phyloP scores from a whole-genome alignment of 768 basidiomycete genomes.

The Lactarius indigo region DNA sequence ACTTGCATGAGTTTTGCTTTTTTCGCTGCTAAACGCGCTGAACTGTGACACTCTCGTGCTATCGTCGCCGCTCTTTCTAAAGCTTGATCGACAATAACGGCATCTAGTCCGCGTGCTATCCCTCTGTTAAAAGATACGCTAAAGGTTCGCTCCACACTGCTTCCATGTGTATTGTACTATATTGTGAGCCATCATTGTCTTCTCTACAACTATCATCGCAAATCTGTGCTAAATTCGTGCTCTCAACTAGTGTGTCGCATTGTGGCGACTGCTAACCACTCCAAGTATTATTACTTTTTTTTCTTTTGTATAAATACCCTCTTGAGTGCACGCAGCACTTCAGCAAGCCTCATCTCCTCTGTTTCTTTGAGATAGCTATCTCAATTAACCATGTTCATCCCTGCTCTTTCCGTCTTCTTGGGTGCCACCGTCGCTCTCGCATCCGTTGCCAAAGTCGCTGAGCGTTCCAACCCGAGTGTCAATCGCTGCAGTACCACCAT shows the following conservation, averaged over 20 bases:
- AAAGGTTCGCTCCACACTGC: not conserved
- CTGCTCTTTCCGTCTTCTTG: slow-evolving; percentile 32
- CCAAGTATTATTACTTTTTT: not conserved
- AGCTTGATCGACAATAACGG: not conserved
- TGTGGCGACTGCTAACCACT: not conserved
- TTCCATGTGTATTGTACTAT: not conserved
- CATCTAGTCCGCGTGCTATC: not conserved
- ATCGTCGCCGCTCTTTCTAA: not conserved
- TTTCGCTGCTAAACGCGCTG: too few relatives aligned
- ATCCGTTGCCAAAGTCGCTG: slow-evolving; percentile 21
- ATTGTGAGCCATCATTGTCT: not conserved
- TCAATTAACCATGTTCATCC: slow-evolving; percentile 13
- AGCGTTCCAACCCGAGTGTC: slow-evolving; percentile 24
- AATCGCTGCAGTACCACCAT: slow-evolving; percentile 25
- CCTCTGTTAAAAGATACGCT: not conserved
- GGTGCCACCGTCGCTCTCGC: slow-evolving; percentile 31
- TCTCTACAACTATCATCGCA: not conserved
- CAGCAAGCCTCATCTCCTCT: not conserved
- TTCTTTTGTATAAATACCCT: not conserved
- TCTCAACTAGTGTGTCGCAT: not conserved
- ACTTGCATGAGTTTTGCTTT: not conserved
- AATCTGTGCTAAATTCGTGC: not conserved
- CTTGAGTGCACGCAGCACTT: not conserved
- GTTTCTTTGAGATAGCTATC: not conserved
- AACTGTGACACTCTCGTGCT: too few relatives aligned